These are phyloP conservation scores for Sutorius eximius DNA, from an alignment of 1,284 basidiomycete species.

Conservation along the genomic window DNA sequence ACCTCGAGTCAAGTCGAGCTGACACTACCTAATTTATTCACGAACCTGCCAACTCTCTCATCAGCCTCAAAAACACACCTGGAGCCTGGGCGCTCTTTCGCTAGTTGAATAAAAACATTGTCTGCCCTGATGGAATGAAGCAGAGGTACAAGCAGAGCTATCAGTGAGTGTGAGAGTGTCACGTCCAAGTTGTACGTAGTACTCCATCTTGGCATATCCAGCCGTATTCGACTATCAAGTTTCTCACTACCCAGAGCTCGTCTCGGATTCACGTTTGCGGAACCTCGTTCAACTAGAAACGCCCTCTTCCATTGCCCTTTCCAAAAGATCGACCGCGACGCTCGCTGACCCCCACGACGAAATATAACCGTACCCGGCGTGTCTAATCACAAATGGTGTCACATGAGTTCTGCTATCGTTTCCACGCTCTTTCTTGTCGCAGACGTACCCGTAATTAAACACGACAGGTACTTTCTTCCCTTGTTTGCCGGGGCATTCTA, in stretches of 20 bases:
- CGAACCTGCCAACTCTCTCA: background rate
- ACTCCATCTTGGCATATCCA: background rate
- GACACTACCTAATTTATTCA: background rate
- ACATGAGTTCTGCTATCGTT: background rate
- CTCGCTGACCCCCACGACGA: slow-evolving; percentile 68
- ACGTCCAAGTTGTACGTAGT: background rate
- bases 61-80: no score
- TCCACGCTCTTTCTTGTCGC: background rate
- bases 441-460: slow-evolving; percentile 54
- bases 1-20: background rate
- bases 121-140: background rate
- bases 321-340: slow-evolving; percentile 52
- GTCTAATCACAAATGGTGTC: slow-evolving; percentile 15
- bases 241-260: no score
- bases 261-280: background rate
- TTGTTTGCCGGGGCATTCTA: slow-evolving; percentile 24
- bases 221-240: no score
- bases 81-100: no score
- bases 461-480: slow-evolving; percentile 38
- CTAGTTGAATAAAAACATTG: background rate
- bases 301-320: slow-evolving; percentile 21
- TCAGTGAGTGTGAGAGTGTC: background rate
- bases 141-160: background rate
- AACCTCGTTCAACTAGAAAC: background rate
- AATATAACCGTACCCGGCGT: slow-evolving; percentile 64